These are phyloP conservation scores for Aureobasidium melanogenum DNA, from an alignment of 2,329 filamentous ascomycete genomes.

Conservation along the genomic window DNA sequence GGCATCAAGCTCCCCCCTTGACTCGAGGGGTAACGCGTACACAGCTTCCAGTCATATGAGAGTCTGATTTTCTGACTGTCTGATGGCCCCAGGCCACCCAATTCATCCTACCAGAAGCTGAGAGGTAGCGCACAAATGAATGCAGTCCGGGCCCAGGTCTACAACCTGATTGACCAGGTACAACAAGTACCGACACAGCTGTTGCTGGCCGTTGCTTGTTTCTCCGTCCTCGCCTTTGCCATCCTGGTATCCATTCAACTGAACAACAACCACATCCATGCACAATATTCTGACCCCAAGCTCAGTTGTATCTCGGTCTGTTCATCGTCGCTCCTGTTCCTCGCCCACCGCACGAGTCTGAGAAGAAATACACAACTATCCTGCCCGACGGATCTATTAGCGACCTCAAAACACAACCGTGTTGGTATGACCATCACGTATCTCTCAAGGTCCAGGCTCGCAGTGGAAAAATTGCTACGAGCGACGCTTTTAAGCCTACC, in stretches of 20 bases:
- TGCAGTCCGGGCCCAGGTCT: not conserved
- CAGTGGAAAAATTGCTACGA: constrained; percentile 22
- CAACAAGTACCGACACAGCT: not conserved
- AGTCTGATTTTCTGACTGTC: not conserved
- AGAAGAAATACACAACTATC: constrained; percentile 78
- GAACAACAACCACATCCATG: not conserved
- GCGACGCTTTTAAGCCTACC: constrained; percentile 54
- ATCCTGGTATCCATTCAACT: constrained; percentile 17
- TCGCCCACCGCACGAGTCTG: constrained; percentile 61
- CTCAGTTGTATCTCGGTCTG: constrained; percentile 39
- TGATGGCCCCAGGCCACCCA: not conserved
- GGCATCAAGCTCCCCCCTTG: not conserved
- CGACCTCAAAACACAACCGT: constrained; percentile 55
- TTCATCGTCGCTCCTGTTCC: constrained; percentile 73
- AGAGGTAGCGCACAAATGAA: constrained; percentile 3
- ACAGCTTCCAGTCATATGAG: not conserved
- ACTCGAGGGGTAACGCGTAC: constrained; percentile 7
- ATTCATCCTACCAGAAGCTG: not conserved
- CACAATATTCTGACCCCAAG: not conserved
- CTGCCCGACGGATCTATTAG: constrained; percentile 53
- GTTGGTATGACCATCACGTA: constrained; percentile 76
- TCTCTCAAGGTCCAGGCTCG: constrained; percentile 42
- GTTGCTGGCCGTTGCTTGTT: constrained; percentile 3
- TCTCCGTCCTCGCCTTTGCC: constrained; percentile 18
- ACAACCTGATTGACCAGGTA: not conserved